Conservation (phyloP, 1,284 basidiomycete genomes). For the Ganoderma lingzhi region DNA sequence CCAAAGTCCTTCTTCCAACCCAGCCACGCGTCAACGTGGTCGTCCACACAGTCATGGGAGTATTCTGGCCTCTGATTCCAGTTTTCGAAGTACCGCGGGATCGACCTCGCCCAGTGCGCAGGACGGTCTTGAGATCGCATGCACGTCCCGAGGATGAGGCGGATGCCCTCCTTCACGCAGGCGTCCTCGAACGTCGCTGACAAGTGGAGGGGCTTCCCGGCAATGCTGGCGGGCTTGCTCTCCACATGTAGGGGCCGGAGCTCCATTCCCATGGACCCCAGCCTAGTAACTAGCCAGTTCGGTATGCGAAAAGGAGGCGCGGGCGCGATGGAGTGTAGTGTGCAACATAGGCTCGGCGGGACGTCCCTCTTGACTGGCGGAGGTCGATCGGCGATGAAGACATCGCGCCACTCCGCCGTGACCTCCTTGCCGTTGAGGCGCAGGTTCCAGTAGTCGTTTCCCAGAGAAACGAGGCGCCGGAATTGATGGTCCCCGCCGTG, state of each 20-base stretch:
- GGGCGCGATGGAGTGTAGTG: background rate
- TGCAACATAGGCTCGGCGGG: background rate
- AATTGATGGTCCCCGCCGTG: background rate
- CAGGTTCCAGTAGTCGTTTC: slow-evolving; percentile 5
- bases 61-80: background rate
- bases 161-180: background rate
- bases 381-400: slow-evolving; percentile 8
- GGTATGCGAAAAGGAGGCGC: slow-evolving; percentile 11
- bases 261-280: background rate
- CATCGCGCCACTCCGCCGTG: slow-evolving; percentile 14
- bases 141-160: slow-evolving; percentile 9
- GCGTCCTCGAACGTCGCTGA: background rate
- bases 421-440: slow-evolving; percentile 8
- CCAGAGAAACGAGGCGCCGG: slow-evolving; percentile 6
- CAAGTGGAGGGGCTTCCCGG: background rate
- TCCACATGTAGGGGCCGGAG: background rate
- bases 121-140: background rate
- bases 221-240: background rate
- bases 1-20: slow-evolving; percentile 9
- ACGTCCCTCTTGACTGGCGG: background rate
- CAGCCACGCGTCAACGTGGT: slow-evolving; percentile 14
- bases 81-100: background rate
- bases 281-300: background rate
- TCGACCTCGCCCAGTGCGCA: slow-evolving; percentile 5
- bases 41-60: slow-evolving; percentile 9